phyloP scores from a whole-genome alignment of 2,329 filamentous ascomycete genomes.

The Paraphoma sp. region DNA sequence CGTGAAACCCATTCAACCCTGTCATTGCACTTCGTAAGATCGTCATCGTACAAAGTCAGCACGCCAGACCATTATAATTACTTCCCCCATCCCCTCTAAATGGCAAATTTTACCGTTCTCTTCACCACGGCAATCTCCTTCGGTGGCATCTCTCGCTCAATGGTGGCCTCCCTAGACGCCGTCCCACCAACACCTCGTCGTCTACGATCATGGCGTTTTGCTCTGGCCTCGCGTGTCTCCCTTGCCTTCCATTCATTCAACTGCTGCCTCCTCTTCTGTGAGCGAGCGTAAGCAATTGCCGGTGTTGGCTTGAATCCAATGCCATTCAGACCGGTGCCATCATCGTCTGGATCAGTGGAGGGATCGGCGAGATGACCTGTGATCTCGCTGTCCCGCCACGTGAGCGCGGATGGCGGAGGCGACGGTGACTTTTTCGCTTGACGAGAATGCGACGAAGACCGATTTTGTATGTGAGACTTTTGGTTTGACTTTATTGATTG shows the following conservation, averaged over 20 bases:
- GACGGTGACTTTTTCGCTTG: slow-evolving; percentile 36
- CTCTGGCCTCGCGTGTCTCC: slow-evolving; percentile 65
- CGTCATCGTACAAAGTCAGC: slow-evolving; percentile 19
- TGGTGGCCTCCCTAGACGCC: slow-evolving; percentile 34
- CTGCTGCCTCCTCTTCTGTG: slow-evolving; percentile 64
- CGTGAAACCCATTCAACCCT: background rate
- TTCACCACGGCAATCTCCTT: slow-evolving; percentile 19
- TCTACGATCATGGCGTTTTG: slow-evolving; percentile 62
- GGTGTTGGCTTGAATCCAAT: slow-evolving; percentile 69
- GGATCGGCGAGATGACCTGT: slow-evolving; percentile 63
- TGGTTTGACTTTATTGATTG: slow-evolving; percentile 6
- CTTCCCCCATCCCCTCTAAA: slow-evolving; percentile 19
- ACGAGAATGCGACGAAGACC: slow-evolving; percentile 21
- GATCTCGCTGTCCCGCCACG: slow-evolving; percentile 68
- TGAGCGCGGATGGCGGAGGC: slow-evolving; percentile 46
- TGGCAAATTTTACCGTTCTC: slow-evolving; percentile 42
- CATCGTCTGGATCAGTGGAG: slow-evolving; percentile 62
- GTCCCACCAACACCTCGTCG: slow-evolving; percentile 37
- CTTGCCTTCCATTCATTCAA: slow-evolving; percentile 65
- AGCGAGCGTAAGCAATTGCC: slow-evolving; percentile 63
- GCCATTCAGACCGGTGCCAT: slow-evolving; percentile 69
- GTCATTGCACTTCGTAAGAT: slow-evolving; percentile 21
- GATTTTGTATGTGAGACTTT: slow-evolving; percentile 7
- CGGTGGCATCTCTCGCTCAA: slow-evolving; percentile 34
- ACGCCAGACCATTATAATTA: slow-evolving; percentile 25